Evolutionary conservation across 2,329 filamentous ascomycete genomes (phyloP), one percentile per base, ranked within the genome.

Genomic region (Fusarium transvaalense): DNA sequence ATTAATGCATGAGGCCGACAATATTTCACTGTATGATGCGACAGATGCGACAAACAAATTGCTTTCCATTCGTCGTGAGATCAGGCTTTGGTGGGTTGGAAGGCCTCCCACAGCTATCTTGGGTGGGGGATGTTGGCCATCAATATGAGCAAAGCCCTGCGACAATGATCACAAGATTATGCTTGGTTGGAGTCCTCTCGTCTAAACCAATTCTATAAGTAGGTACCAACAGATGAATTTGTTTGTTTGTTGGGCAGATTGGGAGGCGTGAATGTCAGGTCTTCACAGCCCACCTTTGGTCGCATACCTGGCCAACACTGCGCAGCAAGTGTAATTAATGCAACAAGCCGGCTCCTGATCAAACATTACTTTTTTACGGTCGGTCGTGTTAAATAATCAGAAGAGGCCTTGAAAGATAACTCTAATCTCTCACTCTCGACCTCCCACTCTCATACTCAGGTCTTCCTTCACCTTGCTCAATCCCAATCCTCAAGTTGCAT

Each of bases 101-200:
- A 43, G 72, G 72, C 72, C 72, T 74, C 72, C 72, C 10, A 38
- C 61, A 50, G 6, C 3, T 35, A 19, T 14, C 8, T 15, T 27
- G n/a, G 23, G 31, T 10, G 47, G 46, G 46, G 5, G 23, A 27
- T 15, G 23, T 50, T 50, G 32, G 47, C 32, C 4, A 15, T 21
- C n/a, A 17, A 38, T 4, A 6, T 6, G 6, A 21, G 10, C 17
- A 12, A 34, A 14, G 14, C 25, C n/a, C n/a, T 4, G 23, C 10
- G 2, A 21, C 5, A 17, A 39, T 10, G 5, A 23, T 35, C 10
- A 4, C 34, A 34, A 10, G 25, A 19, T 9, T n/a, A 34, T 10
- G 4, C 7, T 27, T 27, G 7, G 14, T 14, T 27, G 12, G 6
- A 5, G 14, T 2, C 6, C 14, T 6, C 12, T 14, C 4, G 14